Evolutionary conservation across 2,329 filamentous ascomycete genomes (phyloP).

Genomic region (Microthyrium microscopicum): DNA sequence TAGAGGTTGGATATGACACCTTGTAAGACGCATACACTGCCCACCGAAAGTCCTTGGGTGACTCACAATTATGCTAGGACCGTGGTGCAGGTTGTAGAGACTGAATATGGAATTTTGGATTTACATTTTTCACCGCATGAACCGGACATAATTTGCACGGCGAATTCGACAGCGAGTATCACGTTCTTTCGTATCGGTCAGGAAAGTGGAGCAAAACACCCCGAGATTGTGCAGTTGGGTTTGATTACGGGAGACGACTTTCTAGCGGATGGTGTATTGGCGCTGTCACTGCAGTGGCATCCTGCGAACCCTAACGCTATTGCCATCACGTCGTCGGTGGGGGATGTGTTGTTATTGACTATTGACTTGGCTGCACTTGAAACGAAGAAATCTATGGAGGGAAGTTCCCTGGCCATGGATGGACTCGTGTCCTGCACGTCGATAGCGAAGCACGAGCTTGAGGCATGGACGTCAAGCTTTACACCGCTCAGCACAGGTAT

Average conservation of each 20-base stretch:
- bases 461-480: constrained; percentile 61
- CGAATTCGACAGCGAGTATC: constrained; percentile 60
- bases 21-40: constrained; percentile 11
- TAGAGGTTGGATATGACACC: constrained; percentile 33
- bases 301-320: constrained; percentile 38
- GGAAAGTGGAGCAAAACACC: constrained; percentile 14
- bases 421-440: constrained; percentile 7
- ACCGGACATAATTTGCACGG: constrained; percentile 39
- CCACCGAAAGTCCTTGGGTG: constrained; percentile 6
- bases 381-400: constrained; percentile 1
- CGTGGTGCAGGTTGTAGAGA: constrained; percentile 40
- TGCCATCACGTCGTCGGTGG: constrained; percentile 55
- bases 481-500: constrained; percentile 21
- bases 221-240: constrained; percentile 9
- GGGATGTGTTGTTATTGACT: constrained; percentile 33
- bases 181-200: constrained; percentile 37
- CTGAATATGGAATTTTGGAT: constrained; percentile 65
- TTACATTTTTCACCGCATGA: constrained; percentile 55
- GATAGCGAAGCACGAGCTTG: constrained; percentile 44
- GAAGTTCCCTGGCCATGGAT: not conserved
- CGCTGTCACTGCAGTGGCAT: constrained; percentile 61
- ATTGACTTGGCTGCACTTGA: constrained; percentile 16
- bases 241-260: constrained; percentile 17
- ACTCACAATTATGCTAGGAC: constrained; percentile 23
- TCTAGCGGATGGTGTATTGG: constrained; percentile 42